These are phyloP conservation scores for Mycena capillaripes DNA, from an alignment of 768 basidiomycete genomes.

Conservation along the genomic window DNA sequence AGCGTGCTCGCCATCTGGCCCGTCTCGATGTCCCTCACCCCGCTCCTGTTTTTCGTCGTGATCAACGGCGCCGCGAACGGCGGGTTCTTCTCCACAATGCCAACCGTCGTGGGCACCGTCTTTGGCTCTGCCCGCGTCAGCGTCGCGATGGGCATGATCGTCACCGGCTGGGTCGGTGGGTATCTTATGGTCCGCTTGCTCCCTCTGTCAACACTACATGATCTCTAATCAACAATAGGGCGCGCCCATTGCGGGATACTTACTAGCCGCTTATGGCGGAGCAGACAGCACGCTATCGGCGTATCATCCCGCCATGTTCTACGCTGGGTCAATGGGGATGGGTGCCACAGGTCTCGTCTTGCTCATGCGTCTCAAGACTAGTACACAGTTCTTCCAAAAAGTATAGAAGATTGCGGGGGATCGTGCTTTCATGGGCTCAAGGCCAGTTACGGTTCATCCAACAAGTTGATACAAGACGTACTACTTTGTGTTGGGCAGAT, in stretches of 20 bases:
- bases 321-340: slow-evolving; percentile 44
- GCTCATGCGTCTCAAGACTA: slow-evolving; percentile 24
- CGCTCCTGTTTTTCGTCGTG: slow-evolving; percentile 42
- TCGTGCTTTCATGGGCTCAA: too few species aligned
- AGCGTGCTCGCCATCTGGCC: slow-evolving; percentile 49
- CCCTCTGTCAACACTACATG: too few species aligned
- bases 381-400: slow-evolving; percentile 20
- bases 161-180: slow-evolving; percentile 48
- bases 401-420: slow-evolving; percentile 12
- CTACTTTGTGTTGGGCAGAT: too few species aligned
- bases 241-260: slow-evolving; percentile 46
- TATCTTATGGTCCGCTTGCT: slow-evolving; percentile 31
- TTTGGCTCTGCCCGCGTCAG: slow-evolving; percentile 46
- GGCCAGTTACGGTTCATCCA: too few species aligned
- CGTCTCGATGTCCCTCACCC: slow-evolving; percentile 40
- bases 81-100: slow-evolving; percentile 51
- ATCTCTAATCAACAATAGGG: slow-evolving; percentile 26
- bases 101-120: slow-evolving; percentile 45
- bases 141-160: slow-evolving; percentile 51
- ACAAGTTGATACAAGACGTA: too few species aligned
- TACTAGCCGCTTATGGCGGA: slow-evolving; percentile 44
- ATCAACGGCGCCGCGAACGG: slow-evolving; percentile 47
- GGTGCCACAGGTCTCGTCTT: slow-evolving; percentile 39
- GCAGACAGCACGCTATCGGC: slow-evolving; percentile 36
- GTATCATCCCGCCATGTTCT: slow-evolving; percentile 49